These are phyloP conservation scores for Microsporum ferrugineum DNA, from an alignment of 2,329 filamentous ascomycete species.

Conservation along the genomic window DNA sequence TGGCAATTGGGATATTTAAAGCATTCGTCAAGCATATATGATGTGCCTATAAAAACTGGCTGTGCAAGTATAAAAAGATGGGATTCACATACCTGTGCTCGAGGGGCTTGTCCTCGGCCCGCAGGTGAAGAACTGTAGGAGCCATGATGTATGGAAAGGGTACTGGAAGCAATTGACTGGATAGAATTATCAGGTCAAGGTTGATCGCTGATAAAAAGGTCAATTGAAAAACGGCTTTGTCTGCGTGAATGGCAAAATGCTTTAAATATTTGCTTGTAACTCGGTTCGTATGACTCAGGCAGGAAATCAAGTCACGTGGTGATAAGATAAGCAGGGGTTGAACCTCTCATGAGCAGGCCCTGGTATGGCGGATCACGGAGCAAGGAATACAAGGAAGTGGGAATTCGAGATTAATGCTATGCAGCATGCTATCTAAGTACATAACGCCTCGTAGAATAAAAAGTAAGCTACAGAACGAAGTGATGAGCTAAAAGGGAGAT, in stretches of 20 bases:
- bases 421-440: not conserved
- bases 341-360: not conserved
- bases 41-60: not conserved
- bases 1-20: not conserved
- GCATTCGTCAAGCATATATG: not conserved
- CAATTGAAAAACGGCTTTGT: not conserved
- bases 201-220: not conserved
- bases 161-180: not conserved
- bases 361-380: not conserved
- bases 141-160: not conserved
- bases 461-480: not conserved
- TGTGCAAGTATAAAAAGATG: not conserved
- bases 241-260: not conserved
- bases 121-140: conserved; percentile 14
- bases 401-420: not conserved
- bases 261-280: not conserved
- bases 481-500: not conserved
- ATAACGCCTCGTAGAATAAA: not conserved
- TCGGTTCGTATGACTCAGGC: not conserved
- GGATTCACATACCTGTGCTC: conserved; percentile 14
- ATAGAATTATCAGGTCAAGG: not conserved
- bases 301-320: not conserved
- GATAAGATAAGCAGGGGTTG: not conserved
- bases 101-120: conserved; percentile 17
- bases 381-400: not conserved